Evolutionary conservation across 495 filamentous ascomycete species (phyloP), one percentile per base, ranked within the genome.

Genomic region (Paragyromitra xinjiangensis): DNA sequence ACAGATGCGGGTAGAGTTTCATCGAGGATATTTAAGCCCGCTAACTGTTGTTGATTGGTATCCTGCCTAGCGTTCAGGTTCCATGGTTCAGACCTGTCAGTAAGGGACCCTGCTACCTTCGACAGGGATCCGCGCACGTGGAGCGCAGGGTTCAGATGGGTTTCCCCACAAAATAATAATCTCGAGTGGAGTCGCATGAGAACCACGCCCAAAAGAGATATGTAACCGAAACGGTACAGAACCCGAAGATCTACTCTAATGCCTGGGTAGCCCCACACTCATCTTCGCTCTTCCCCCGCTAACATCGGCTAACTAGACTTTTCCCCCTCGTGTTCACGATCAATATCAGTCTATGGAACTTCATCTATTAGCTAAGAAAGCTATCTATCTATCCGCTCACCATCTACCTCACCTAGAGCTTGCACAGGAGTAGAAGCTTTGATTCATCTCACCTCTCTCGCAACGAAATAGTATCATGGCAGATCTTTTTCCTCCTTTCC

Each of bases 121-220:
- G 26, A 26, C 58, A 77, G 53, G 74, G 74, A 24, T 73, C 50
- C 69, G 39, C 40, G 26, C 73, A 77, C 76, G 73, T 71, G 76
- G 76, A 44, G 56, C 39, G 48, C 73, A 78, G 58, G 76, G 76
- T 77, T 78, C 34, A 63, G 53, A 37, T 48, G 51, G 76, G 22
- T 59, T 77, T 77, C 72, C 73, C 76, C 76, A 70, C 76, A 70
- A 64, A 78, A 64, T 64, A 75, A 63, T 67, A 73, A 77, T 77
- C 69, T 61, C 69, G 51, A 39, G 40, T 44, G 72, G 42, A 50
- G 61, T 42, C 12, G 62, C 42, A n/a, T 42, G 48, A 65, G 69
- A 71, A 64, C 45, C 29, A 34, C 29, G 29, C 69, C 63, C 37
- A n/a, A 50, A 64, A 64, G 45, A 45, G 58, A 40, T 63, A 71